Conservation (phyloP, 176 grass and related monocot genomes). For the Aegilops speltoides region DNA sequence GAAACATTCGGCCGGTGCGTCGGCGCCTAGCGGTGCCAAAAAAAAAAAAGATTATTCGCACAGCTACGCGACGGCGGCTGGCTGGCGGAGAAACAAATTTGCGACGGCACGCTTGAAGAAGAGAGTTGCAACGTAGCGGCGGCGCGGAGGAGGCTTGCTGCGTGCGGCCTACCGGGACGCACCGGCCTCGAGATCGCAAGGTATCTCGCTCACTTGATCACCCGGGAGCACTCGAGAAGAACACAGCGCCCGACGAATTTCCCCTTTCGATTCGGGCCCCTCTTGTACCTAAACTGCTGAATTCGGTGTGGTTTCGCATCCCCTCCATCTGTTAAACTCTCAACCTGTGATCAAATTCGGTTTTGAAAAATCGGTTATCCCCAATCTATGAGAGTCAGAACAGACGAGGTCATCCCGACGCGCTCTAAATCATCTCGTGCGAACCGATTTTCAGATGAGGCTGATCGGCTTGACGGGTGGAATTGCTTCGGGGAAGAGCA, state of each 20-base stretch:
- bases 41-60: too few species aligned
- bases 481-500: constrained; percentile 87
- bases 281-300: too few species aligned
- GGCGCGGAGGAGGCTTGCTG: not conserved
- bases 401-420: not conserved
- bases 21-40: too few species aligned
- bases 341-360: not conserved
- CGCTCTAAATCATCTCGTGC: not conserved
- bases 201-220: not conserved
- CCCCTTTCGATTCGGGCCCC: not conserved
- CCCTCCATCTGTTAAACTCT: not conserved
- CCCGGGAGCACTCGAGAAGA: not conserved
- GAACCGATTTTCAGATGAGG: constrained; percentile 50
- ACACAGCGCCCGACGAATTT: not conserved
- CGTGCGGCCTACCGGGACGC: not conserved
- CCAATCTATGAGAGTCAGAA: not conserved
- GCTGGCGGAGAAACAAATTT: not conserved
- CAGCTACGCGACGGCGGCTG: too few species aligned
- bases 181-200: not conserved
- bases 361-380: not conserved
- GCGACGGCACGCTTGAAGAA: not conserved
- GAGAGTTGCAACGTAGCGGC: not conserved
- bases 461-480: constrained; percentile 79
- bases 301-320: too few species aligned
- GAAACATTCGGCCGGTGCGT: too few species aligned